Evolutionary conservation across 805 yeast genomes (phyloP), one percentile per base, ranked within the genome.

Genomic region (Lipomyces lipofer): DNA sequence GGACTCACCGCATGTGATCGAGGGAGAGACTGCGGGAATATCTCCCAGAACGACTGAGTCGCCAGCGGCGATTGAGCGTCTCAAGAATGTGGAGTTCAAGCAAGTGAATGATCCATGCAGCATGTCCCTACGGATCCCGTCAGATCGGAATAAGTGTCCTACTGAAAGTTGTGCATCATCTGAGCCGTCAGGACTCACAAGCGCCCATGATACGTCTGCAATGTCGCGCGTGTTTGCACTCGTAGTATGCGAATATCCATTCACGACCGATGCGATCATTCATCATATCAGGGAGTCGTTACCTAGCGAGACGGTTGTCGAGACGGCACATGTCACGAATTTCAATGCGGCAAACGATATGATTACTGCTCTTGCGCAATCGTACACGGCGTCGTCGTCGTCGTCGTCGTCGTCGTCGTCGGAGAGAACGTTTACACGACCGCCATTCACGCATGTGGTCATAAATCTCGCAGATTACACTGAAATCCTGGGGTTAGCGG

Each of bases 391-490:
- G n/a, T 27, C 49, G 15, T 24, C 12, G 5, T 42, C 38, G 24
- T 27, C 40, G 2, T n/a, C n/a, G n/a, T n/a, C n/a, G n/a, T n/a
- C n/a, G n/a, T n/a, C n/a, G n/a, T n/a, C n/a, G n/a, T n/a, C n/a
- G n/a, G n/a, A n/a, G n/a, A n/a, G n/a, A n/a, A n/a, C n/a, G n/a
- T n/a, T n/a, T n/a, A n/a, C n/a, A n/a, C n/a, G n/a, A n/a, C 42
- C 22, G 24, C 46, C 60, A 12, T 66, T 67, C 62, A 67, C 68
- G 9, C 70, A 67, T 54, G 58, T 67, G 15, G 61, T 67, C 25
- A 42, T 67, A n/a, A 66, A 66, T 52, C 56, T 65, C 9, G 49
- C 47, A 13, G 66, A 63, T 28, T 54, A 54, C 13, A 54, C 56
- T 10, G 63, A 54, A 28, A 54, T 61, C 15, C 52, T 59, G 10